Percentiles rank a stretch among this genome's conserved stretches.
Conservation (phyloP, 2,329 filamentous ascomycete genomes). For the Colletotrichum camelliae region DNA sequence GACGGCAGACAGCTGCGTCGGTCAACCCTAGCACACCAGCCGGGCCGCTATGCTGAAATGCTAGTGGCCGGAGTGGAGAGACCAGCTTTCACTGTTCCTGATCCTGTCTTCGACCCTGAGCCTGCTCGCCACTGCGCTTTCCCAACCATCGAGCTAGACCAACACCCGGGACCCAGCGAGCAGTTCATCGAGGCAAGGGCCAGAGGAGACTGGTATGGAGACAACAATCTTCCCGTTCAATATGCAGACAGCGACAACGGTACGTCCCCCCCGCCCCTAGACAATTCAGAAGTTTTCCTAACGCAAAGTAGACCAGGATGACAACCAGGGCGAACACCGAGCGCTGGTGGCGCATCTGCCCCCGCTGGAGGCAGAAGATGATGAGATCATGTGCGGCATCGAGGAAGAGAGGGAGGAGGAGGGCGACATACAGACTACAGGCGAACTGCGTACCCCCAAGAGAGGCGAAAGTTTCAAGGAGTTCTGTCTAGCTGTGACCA, state of each 20-base stretch:
- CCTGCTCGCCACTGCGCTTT: conserved; percentile 28
- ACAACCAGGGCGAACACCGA: background rate
- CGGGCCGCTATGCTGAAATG: conserved; percentile 29
- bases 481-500: background rate
- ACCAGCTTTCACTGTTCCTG: conserved; percentile 21
- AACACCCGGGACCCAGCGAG: conserved; percentile 21
- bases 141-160: conserved; percentile 26
- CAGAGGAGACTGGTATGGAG: background rate
- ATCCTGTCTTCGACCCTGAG: conserved; percentile 28
- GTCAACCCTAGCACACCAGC: conserved; percentile 8
- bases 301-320: background rate
- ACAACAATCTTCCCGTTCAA: background rate
- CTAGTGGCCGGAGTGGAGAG: background rate
- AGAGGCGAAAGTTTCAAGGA: background rate
- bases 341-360: background rate
- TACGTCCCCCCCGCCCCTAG: background rate
- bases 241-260: background rate
- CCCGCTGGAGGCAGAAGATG: background rate
- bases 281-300: background rate
- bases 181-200: background rate
- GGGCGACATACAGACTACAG: background rate
- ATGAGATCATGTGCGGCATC: background rate
- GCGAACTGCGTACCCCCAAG: background rate
- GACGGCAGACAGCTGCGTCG: background rate
- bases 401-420: background rate